A percentile compares a stretch with the other conserved stretches of the same genome.
Evolutionary conservation across 192 early-diverging fungal species (phyloP).

Genomic region (Physocladia obscura): DNA sequence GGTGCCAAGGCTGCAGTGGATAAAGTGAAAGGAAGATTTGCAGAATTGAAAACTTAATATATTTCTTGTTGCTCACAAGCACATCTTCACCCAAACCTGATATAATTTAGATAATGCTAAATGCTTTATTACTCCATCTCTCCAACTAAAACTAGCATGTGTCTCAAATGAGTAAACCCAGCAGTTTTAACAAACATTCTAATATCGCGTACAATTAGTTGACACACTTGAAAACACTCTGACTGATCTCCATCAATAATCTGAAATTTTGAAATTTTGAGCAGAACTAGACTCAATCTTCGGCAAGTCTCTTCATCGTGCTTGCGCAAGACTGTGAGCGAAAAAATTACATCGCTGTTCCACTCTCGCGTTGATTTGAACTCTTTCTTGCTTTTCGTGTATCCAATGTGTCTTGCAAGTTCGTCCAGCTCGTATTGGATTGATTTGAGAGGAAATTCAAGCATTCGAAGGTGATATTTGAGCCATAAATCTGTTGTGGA

Average conservation of each 20-base stretch:
- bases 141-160: too few species aligned
- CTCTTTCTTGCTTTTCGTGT: not conserved
- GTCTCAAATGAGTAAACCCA: not conserved
- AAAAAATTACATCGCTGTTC: not conserved
- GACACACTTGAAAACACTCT: too few species aligned
- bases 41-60: too few species aligned
- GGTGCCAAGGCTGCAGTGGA: too few species aligned
- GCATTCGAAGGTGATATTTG: not conserved
- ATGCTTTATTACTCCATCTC: too few species aligned
- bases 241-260: not conserved
- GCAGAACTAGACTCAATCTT: not conserved
- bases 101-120: too few species aligned
- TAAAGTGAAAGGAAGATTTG: too few species aligned
- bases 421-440: not conserved
- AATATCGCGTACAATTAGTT: not conserved
- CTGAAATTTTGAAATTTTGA: not conserved
- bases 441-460: not conserved
- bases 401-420: not conserved
- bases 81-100: too few species aligned
- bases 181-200: not conserved
- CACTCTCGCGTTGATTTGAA: not conserved
- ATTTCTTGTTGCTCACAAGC: too few species aligned
- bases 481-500: not conserved
- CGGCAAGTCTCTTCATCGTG: slow-evolving; percentile 15
- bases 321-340: not conserved